Conservation (phyloP, 192 early-diverging fungal species). For the Coemansia sp. region DNA sequence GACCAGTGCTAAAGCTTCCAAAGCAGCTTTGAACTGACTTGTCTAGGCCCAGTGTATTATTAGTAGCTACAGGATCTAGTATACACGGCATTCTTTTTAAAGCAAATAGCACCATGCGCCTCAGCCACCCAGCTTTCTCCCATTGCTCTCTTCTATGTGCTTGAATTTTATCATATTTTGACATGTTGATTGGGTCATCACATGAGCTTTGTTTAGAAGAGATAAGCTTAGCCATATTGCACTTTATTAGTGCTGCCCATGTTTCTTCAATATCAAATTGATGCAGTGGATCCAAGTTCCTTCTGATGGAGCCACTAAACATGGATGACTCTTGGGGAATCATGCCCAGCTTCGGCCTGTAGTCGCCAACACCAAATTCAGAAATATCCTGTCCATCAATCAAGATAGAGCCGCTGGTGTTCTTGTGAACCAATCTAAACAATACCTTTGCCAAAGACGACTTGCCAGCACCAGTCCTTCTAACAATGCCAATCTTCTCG, state of each 20-base stretch:
- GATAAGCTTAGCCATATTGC: constrained; percentile 9
- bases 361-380: constrained; percentile 65
- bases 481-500: constrained; percentile 64
- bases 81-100: not conserved
- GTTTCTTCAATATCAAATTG: constrained; percentile 17
- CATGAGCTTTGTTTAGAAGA: not conserved
- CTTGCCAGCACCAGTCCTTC: constrained; percentile 65
- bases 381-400: constrained; percentile 81
- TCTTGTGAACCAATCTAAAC: constrained; percentile 67
- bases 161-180: not conserved
- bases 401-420: constrained; percentile 56
- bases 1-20: constrained; percentile 37
- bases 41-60: not conserved
- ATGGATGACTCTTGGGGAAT: constrained; percentile 70
- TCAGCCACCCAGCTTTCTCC: constrained; percentile 9
- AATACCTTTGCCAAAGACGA: constrained; percentile 61
- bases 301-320: constrained; percentile 63
- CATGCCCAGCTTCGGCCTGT: constrained; percentile 56
- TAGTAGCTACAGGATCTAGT: not conserved
- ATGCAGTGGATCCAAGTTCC: constrained; percentile 70
- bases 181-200: too few relatives aligned
- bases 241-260: constrained; percentile 23
- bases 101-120: constrained; percentile 7
- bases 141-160: constrained; percentile 3
- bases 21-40: not conserved